Conservation (phyloP, 805 yeast genomes). For the Soucietia sequanensis region DNA sequence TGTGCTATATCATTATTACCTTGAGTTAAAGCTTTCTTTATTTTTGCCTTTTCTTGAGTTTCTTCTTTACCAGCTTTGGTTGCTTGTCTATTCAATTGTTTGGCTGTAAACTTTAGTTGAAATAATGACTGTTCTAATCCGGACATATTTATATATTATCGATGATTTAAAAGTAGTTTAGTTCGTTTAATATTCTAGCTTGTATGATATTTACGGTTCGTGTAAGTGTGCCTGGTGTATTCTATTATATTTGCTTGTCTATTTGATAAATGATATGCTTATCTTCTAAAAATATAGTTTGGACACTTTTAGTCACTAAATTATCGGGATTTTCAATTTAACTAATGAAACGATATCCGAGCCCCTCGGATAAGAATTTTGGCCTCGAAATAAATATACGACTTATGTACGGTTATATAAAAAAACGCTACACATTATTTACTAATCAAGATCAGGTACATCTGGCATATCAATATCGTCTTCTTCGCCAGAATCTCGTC, state of each 20-base stretch:
- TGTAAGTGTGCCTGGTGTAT: too few relatives aligned
- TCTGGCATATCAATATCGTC: conserved; percentile 12
- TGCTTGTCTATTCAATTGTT: conserved; percentile 88
- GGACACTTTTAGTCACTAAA: too few relatives aligned
- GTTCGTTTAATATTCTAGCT: too few relatives aligned
- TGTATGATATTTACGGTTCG: too few relatives aligned
- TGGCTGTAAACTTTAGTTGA: conserved; percentile 84
- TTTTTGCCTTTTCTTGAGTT: conserved; percentile 77
- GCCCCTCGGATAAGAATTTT: too few relatives aligned
- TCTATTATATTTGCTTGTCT: not conserved
- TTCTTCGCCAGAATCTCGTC: not conserved
- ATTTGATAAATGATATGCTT: conserved; percentile 2
- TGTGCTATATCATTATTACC: conserved; percentile 92
- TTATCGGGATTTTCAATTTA: too few relatives aligned
- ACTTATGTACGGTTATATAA: too few relatives aligned
- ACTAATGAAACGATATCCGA: too few relatives aligned
- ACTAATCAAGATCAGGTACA: conserved; percentile 12
- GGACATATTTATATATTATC: conserved; percentile 29
- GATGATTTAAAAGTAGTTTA: too few relatives aligned
- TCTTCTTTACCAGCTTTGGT: conserved; percentile 89
- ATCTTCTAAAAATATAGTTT: too few relatives aligned
- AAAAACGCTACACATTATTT: too few relatives aligned
- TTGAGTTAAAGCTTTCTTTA: conserved; percentile 81
- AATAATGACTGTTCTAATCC: conserved; percentile 55
- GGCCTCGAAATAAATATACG: too few relatives aligned